phyloP scores from a whole-genome alignment of 805 yeast genomes.

The Clavispora asparagi region DNA sequence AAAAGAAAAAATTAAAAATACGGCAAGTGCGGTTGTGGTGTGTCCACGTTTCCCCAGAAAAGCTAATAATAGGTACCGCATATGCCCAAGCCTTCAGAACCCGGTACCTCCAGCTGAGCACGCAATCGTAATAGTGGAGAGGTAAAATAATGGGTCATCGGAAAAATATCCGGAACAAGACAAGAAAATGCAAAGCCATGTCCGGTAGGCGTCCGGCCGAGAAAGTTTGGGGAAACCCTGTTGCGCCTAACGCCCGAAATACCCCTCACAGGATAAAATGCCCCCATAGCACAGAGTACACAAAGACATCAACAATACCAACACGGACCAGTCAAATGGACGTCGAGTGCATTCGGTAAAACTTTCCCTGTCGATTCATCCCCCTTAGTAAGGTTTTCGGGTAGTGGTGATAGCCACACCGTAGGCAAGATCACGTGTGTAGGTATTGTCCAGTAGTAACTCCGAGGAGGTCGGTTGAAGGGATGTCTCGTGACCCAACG shows the following conservation, averaged over 20 bases:
- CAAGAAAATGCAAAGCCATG: neutral
- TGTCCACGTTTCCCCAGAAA: too few species aligned
- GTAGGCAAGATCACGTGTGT: neutral
- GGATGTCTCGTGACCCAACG: slow-evolving; percentile 1
- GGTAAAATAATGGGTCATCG: neutral
- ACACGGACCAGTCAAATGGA: too few species aligned
- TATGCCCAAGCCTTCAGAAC: too few species aligned
- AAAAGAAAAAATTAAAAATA: too few species aligned
- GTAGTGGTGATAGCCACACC: neutral
- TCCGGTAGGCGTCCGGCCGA: neutral
- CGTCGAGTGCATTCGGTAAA: too few species aligned
- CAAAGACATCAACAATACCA: too few species aligned
- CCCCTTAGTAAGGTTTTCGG: too few species aligned
- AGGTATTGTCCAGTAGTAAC: neutral
- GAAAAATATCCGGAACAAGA: neutral
- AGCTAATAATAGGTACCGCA: too few species aligned
- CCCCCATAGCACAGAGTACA: neutral
- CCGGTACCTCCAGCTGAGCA: too few species aligned
- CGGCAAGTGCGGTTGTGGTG: too few species aligned
- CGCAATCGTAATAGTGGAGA: too few species aligned
- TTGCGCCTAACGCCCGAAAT: neutral
- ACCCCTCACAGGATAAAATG: neutral
- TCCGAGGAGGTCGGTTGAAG: slow-evolving; percentile 1
- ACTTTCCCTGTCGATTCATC: too few species aligned
- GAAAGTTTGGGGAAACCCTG: neutral